Base-by-base conservation (phyloP, 495 filamentous ascomycete species). In the Podospora bellae-mahoneyi region DNA sequence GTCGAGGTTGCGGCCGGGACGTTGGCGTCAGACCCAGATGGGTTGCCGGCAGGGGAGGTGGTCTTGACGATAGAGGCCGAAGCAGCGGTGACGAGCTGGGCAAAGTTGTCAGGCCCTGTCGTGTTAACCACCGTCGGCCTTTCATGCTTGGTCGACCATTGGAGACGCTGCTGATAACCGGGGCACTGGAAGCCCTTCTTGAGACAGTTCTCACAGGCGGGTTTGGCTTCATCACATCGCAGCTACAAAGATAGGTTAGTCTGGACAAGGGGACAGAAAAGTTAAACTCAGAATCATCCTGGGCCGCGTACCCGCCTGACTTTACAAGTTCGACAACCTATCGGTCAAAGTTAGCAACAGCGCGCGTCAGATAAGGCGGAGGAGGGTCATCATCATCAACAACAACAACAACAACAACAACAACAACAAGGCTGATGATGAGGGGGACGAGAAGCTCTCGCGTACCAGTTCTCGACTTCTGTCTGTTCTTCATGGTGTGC, bases 131-230 rank as follows among this genome's bases (percentile, higher is more conserved):
- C 60, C 10, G 65, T 65, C 39, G 71, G 69, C 32, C 68, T 55
- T 44, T 78, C 76, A 68, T 78, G 74, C 34, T 78, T 78, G 55
- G 76, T 78, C 32, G 73, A 76, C 76, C 76, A 78, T 60, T 78
- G 76, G 4, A 78, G 72, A 20, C 76, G 75, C 27, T 78, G 76
- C 57, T 78, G 76, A 48, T 78, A 78, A 62, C 76, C 76, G 0
- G 76, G 76, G 64, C 76, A 78, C 9, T 71, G 72, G 48, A 74
- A 66, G n/a, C 72, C 68, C 39, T 77, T 77, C 60, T 74, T 75
- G 19, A 64, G 27, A 62, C 76, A 78, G 64, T 78, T 78, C 2
- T 64, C 66, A 58, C 76, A 78, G 4, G 30, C 66, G 1, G 76
- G 76, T 59, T 77, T 77, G 7, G 72, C 70, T 64, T 77, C 75